Conservation (phyloP, 805 yeast genomes). For the Torulaspora microellipsoides region DNA sequence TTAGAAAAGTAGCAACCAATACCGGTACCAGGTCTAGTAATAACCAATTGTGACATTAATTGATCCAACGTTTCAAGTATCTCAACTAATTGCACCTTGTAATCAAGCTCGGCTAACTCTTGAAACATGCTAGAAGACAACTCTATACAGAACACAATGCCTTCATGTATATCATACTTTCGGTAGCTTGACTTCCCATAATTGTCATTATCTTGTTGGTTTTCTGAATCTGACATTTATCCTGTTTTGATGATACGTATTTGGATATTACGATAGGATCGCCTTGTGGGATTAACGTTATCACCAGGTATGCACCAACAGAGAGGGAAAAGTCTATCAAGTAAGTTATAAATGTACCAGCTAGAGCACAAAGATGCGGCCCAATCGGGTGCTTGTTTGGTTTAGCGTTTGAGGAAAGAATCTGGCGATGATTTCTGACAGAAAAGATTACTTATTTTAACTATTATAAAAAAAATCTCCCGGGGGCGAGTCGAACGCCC, state of each 20-base stretch:
- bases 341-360: too few species aligned
- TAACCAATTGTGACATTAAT: conserved; percentile 61
- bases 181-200: conserved; percentile 11
- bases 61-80: conserved; percentile 55
- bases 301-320: too few species aligned
- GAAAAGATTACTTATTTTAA: not conserved
- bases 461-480: conserved; percentile 11
- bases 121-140: conserved; percentile 43
- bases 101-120: conserved; percentile 34
- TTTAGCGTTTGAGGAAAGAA: too few species aligned
- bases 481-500: conserved; percentile 23
- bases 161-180: conserved; percentile 51
- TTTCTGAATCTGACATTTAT: conserved; percentile 1
- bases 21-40: conserved; percentile 63
- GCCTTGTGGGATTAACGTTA: too few species aligned
- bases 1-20: conserved; percentile 67
- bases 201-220: not conserved
- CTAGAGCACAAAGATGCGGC: too few species aligned
- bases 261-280: too few species aligned
- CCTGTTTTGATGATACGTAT: too few species aligned
- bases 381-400: too few species aligned
- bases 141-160: conserved; percentile 60
- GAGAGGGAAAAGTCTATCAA: too few species aligned
- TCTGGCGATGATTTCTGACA: too few species aligned
- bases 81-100: conserved; percentile 43